A percentile compares a stretch with the other conserved stretches of the same genome.
phyloP scores from a whole-genome alignment of 2,329 filamentous ascomycete species.

The Ascochyta pisi region DNA sequence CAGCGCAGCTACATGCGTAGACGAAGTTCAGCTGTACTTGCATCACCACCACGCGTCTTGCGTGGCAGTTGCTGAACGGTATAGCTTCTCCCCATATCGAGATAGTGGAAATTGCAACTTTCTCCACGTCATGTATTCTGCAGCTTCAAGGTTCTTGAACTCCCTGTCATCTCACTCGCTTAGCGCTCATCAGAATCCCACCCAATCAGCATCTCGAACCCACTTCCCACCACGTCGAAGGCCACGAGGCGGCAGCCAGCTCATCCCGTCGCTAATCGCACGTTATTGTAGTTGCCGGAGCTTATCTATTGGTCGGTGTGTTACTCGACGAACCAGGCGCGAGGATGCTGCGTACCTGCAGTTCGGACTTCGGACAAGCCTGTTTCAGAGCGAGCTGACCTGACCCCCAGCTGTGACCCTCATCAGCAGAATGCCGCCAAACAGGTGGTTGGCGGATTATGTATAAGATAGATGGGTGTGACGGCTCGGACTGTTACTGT shows the following conservation, averaged over 20 bases:
- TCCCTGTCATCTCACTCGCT: slow-evolving; percentile 3
- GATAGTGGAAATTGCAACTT: slow-evolving; percentile 11
- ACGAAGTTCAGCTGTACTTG: slow-evolving; percentile 1
- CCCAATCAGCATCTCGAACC: slow-evolving; percentile 11
- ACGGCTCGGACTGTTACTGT: neutral
- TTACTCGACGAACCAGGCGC: slow-evolving; percentile 14
- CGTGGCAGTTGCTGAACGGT: slow-evolving; percentile 7
- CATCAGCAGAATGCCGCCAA: slow-evolving; percentile 2
- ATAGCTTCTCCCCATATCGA: neutral
- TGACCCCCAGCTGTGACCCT: slow-evolving; percentile 1
- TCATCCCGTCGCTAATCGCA: slow-evolving; percentile 5
- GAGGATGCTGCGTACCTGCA: slow-evolving; percentile 17
- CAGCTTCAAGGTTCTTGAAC: slow-evolving; percentile 10
- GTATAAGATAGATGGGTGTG: slow-evolving; percentile 4
- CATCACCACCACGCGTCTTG: neutral
- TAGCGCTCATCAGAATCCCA: slow-evolving; percentile 9
- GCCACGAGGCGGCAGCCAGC: slow-evolving; percentile 18
- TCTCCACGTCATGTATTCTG: slow-evolving; percentile 16
- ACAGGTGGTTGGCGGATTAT: neutral
- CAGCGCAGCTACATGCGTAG: neutral
- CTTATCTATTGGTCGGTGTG: slow-evolving; percentile 14
- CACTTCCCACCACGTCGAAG: slow-evolving; percentile 2
- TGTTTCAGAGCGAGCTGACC: slow-evolving; percentile 14
- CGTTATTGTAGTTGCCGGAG: slow-evolving; percentile 2
- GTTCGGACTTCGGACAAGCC: slow-evolving; percentile 18